Percentiles rank a stretch among this genome's conserved stretches.
Evolutionary conservation across 352 stramenopile species (phyloP).

Genomic region (Pythium monospermum): DNA sequence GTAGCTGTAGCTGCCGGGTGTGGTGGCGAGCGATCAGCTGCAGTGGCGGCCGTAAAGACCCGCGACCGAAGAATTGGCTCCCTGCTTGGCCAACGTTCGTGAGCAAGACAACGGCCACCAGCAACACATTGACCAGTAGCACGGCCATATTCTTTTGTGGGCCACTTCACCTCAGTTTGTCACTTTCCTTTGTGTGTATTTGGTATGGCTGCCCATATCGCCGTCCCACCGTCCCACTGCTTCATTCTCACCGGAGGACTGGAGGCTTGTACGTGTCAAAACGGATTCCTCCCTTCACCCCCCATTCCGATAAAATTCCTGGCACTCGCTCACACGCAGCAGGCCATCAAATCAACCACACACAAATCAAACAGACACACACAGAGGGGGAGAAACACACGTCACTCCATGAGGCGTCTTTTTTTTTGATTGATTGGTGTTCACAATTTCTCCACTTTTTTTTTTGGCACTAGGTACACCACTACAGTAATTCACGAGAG

Average conservation of each 20-base stretch:
- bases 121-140: neutral
- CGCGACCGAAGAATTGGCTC: neutral
- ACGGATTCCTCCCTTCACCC: no score
- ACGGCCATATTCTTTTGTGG: neutral
- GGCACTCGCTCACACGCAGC: no score
- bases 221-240: no score
- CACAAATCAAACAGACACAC: neutral
- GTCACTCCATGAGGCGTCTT: neutral
- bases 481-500: neutral
- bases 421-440: conserved; percentile 5
- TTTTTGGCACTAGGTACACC: neutral
- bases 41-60: neutral
- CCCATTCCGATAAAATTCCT: no score
- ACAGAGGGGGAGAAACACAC: neutral
- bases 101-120: no score
- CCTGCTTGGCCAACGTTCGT: no score
- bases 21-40: no score
- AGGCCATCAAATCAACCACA: neutral
- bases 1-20: no score
- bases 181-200: neutral
- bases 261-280: no score
- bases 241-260: no score
- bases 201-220: no score
- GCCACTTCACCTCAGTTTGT: neutral
- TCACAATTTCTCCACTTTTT: neutral